Evolutionary conservation across 768 basidiomycete genomes (phyloP), one percentile per base, ranked within the genome.

Genomic region (Macrocybe gigantea): DNA sequence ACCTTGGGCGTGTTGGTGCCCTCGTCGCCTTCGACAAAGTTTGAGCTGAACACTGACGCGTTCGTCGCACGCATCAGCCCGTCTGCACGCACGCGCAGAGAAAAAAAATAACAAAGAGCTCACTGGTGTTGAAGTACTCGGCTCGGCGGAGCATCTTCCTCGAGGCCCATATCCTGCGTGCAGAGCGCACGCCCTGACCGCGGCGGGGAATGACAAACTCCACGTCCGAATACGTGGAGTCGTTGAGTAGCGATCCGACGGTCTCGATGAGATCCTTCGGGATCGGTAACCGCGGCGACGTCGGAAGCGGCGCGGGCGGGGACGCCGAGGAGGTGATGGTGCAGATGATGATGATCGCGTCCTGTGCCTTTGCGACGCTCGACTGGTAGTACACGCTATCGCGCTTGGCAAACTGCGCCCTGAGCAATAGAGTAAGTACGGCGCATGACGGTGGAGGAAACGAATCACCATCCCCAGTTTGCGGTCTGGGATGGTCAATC

Each of bases 171-270:
- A 93, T 86, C 37, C 65, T 70, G 15, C 64, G 62, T 11, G 66
- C 65, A 29, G 69, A 61, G 15, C 63, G 62, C 33, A 71, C 59
- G 32, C 66, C 66, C 38, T 69, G 65, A 2, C 61, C 58, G 39
- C 66, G 62, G 42, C 62, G 57, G 0, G 86, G 85, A 31, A 93
- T 67, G 13, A 91, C 68, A 53, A 93, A 93, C 60, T 85, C 82
- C 12, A 93, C 79, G 56, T 93, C 90, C 5, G 90, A 90, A 56
- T 92, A 93, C 9, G 77, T 60, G n/a, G 85, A 85, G 56, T 93
- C 86, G 55, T 93, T 83, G 7, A 93, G 69, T 22, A 93, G 66
- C 32, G 72, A 65, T 5, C 90, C 91, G n/a, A 92, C 71, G 10
- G 82, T 80, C 53, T 83, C 78, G 36, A 93, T 59, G 11, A 87